Evolutionary conservation across 768 basidiomycete genomes (phyloP).

Genomic region (Lanmaoa rubissima): DNA sequence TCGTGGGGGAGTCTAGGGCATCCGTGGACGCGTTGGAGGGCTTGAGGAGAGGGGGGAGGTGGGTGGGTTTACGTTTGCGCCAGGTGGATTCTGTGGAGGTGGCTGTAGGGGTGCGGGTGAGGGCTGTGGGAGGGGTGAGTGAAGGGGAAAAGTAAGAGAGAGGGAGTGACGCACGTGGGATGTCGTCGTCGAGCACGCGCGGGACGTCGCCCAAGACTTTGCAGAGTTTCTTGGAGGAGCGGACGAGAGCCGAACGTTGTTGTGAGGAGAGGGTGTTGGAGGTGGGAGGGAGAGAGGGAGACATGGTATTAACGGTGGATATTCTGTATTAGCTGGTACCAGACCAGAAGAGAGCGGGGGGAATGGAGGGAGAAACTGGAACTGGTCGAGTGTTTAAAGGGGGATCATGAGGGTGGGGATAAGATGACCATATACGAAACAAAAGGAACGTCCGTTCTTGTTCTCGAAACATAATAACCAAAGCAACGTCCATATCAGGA

Average conservation of each 20-base stretch:
- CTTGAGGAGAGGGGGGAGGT: slow-evolving; percentile 27
- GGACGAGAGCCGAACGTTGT: slow-evolving; percentile 55
- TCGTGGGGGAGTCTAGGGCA: slow-evolving; percentile 3
- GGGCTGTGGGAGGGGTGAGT: not conserved
- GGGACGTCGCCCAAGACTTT: slow-evolving; percentile 59
- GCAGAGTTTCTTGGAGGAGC: slow-evolving; percentile 58
- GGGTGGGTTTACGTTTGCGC: slow-evolving; percentile 28
- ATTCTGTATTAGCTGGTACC: slow-evolving; percentile 20
- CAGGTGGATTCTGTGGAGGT: slow-evolving; percentile 15
- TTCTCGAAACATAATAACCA: too few relatives aligned
- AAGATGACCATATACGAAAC: not conserved
- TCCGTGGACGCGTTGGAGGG: slow-evolving; percentile 4
- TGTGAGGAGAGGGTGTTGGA: slow-evolving; percentile 49
- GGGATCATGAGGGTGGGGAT: too few relatives aligned
- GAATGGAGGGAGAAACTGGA: too few relatives aligned
- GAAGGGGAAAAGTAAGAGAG: not conserved
- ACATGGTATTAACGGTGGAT: not conserved
- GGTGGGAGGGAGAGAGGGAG: slow-evolving; percentile 50
- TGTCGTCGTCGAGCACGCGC: slow-evolving; percentile 45
- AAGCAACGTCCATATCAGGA: not conserved
- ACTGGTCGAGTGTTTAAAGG: too few relatives aligned
- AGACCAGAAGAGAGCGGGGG: slow-evolving; percentile 19
- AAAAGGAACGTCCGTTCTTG: not conserved
- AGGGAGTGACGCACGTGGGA: not conserved
- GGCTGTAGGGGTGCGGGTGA: not conserved